phyloP scores from a whole-genome alignment of 1,139 yeast genomes.

The Zygoascus hellenicus region DNA sequence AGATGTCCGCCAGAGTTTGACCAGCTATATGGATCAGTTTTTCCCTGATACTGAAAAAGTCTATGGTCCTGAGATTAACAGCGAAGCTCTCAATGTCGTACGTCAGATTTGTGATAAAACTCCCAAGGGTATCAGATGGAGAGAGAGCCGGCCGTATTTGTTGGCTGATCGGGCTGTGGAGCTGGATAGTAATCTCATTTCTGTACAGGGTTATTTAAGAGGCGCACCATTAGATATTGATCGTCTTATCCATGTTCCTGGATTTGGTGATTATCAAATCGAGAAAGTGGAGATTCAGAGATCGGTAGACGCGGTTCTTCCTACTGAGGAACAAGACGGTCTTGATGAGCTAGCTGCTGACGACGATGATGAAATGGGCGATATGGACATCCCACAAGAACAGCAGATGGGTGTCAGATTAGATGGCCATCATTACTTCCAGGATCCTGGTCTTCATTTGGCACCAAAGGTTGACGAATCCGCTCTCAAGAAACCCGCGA shows the following conservation, averaged over 20 bases:
- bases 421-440: conserved; percentile 62
- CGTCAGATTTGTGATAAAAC: conserved; percentile 77
- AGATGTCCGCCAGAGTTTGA: conserved; percentile 73
- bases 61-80: conserved; percentile 58
- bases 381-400: conserved; percentile 40
- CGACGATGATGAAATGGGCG: conserved; percentile 46
- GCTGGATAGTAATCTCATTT: conserved; percentile 42
- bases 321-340: conserved; percentile 56
- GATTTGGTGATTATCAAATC: conserved; percentile 82
- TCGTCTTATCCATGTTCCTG: conserved; percentile 78
- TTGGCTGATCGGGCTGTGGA: conserved; percentile 62
- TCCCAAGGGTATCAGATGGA: conserved; percentile 84
- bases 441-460: conserved; percentile 33
- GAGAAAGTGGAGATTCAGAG: conserved; percentile 43
- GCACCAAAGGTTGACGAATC: conserved; percentile 23
- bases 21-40: conserved; percentile 80
- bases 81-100: conserved; percentile 67
- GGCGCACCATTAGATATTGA: conserved; percentile 79
- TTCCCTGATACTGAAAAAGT: conserved; percentile 82
- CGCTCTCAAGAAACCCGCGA: conserved; percentile 27
- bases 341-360: conserved; percentile 62
- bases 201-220: conserved; percentile 77
- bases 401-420: conserved; percentile 56
- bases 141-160: conserved; percentile 84
- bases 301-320: conserved; percentile 30